phyloP scores from a whole-genome alignment of 176 grass and related monocot species.

The Musa acuminata region DNA sequence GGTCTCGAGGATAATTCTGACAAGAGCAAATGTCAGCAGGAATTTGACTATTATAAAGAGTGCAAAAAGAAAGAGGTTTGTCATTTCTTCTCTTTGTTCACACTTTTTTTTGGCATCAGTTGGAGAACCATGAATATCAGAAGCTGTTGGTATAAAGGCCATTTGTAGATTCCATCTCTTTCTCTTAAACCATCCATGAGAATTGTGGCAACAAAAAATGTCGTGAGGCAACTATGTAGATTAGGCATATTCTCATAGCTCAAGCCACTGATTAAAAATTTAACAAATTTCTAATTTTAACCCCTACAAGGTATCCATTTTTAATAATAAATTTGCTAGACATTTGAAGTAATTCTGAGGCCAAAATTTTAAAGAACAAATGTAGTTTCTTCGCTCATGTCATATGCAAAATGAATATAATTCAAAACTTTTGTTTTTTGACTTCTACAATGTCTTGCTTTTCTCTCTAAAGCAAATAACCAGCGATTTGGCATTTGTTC shows the following conservation, averaged over 20 bases:
- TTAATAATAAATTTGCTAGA: background rate
- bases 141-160: slow-evolving; percentile 2
- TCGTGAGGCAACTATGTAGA: no score
- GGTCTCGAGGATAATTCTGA: slow-evolving; percentile 64
- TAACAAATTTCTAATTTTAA: no score
- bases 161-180: background rate
- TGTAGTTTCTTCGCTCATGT: no score
- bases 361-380: no score
- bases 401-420: no score
- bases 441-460: no score
- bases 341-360: background rate
- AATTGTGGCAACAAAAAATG: background rate
- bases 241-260: no score
- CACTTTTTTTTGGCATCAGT: background rate
- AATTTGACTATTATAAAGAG: slow-evolving; percentile 86
- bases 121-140: background rate
- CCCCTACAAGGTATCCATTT: no score
- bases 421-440: no score
- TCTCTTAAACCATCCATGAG: background rate
- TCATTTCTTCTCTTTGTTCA: background rate
- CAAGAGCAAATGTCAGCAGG: slow-evolving; percentile 84
- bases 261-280: no score
- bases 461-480: background rate
- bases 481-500: background rate
- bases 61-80: slow-evolving; percentile 90